Conservation (phyloP, 2,329 filamentous ascomycete species). For the Rhynchosporium agropyri region DNA sequence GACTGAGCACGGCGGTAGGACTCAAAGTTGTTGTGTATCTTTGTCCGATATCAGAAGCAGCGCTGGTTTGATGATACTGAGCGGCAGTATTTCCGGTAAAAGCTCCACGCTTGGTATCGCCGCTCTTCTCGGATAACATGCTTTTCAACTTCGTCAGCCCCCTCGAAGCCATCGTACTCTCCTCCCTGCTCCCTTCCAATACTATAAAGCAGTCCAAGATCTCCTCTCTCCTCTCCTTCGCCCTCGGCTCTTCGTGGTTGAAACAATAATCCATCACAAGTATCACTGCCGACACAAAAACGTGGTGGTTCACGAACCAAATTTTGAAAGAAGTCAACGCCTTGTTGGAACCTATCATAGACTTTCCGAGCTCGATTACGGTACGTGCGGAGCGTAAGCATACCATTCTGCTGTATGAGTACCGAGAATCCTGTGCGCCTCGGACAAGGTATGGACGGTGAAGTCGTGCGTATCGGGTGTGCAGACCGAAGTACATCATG, state of each 20-base stretch:
- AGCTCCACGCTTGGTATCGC: not conserved
- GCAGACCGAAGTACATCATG: conserved; percentile 42
- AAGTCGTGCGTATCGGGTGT: conserved; percentile 44
- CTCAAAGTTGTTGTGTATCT: no score
- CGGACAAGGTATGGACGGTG: conserved; percentile 45
- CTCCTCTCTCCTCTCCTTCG: conserved; percentile 39
- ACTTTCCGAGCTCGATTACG: conserved; percentile 39
- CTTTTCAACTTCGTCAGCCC: conserved; percentile 29
- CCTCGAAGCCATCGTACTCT: conserved; percentile 31
- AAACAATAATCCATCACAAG: conserved; percentile 46
- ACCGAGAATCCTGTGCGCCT: conserved; percentile 39
- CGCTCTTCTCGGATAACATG: conserved; percentile 16
- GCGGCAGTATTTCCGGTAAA: not conserved
- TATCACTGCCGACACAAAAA: conserved; percentile 46
- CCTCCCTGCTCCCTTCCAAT: conserved; percentile 37
- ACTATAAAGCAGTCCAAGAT: conserved; percentile 42
- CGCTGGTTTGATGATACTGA: no score
- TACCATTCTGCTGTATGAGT: conserved; percentile 42
- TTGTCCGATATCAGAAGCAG: not conserved
- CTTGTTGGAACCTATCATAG: conserved; percentile 32
- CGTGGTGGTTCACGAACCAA: conserved; percentile 41
- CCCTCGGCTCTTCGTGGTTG: conserved; percentile 39
- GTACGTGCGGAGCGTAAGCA: conserved; percentile 43
- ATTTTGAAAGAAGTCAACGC: conserved; percentile 36
- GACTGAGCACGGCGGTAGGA: no score